phyloP scores from a whole-genome alignment of 768 basidiomycete species.

The Leccinum incarnatum region DNA sequence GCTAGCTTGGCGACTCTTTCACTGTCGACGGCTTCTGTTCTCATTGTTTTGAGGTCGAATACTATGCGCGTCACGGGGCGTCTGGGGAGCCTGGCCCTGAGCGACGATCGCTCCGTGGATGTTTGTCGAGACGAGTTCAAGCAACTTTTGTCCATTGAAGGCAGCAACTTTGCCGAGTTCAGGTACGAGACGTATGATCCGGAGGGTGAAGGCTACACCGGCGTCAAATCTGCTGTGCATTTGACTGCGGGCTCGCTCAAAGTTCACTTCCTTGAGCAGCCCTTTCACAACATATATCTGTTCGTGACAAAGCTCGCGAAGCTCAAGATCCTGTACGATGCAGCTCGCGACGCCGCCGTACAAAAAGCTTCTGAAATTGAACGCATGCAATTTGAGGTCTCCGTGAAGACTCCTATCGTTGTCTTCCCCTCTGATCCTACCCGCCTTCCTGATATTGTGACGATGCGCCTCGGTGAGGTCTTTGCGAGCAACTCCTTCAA shows the following conservation, averaged over 20 bases:
- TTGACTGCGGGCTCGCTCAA: slow-evolving; percentile 88
- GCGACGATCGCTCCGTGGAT: slow-evolving; percentile 60
- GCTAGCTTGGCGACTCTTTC: slow-evolving; percentile 80
- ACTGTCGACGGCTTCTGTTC: slow-evolving; percentile 86
- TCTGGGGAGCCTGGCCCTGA: slow-evolving; percentile 78
- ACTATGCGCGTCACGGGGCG: slow-evolving; percentile 78
- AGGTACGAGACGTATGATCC: slow-evolving; percentile 90
- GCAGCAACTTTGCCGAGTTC: slow-evolving; percentile 91
- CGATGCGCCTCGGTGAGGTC: slow-evolving; percentile 87
- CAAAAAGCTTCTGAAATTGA: slow-evolving; percentile 92
- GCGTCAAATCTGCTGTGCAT: slow-evolving; percentile 79
- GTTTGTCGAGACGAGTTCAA: slow-evolving; percentile 68
- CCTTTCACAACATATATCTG: slow-evolving; percentile 83
- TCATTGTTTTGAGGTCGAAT: slow-evolving; percentile 65
- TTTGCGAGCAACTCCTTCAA: slow-evolving; percentile 75
- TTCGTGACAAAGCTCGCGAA: slow-evolving; percentile 84
- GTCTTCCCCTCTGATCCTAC: slow-evolving; percentile 75
- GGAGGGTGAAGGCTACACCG: slow-evolving; percentile 59
- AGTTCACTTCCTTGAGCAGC: slow-evolving; percentile 83
- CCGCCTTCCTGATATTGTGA: slow-evolving; percentile 62
- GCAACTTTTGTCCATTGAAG: slow-evolving; percentile 89
- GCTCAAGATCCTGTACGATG: slow-evolving; percentile 92
- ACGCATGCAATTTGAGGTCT: slow-evolving; percentile 89
- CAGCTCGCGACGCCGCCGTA: slow-evolving; percentile 89
- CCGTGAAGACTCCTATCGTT: slow-evolving; percentile 88